phyloP scores from a whole-genome alignment of 345 rosid species.

The Kernera saxatilis region DNA sequence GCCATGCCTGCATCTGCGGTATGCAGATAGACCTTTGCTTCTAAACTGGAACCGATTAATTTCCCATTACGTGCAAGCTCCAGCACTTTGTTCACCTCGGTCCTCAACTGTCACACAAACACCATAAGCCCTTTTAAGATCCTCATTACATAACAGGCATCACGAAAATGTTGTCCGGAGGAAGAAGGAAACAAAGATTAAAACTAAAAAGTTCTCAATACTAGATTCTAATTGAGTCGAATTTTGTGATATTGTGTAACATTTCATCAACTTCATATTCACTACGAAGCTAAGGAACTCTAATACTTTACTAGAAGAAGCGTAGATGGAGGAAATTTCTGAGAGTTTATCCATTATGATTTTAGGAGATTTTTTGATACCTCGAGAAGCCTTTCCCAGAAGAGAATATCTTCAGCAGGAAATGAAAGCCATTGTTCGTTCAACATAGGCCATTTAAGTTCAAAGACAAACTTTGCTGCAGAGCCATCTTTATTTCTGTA shows the following conservation, averaged over 20 bases:
- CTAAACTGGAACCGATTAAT: conserved; percentile 89
- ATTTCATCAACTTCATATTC: not conserved
- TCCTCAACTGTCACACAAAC: conserved; percentile 62
- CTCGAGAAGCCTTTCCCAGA: conserved; percentile 85
- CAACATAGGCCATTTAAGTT: conserved; percentile 71
- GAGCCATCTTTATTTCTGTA: conserved; percentile 53
- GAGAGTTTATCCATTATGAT: not conserved
- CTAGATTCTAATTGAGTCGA: not conserved
- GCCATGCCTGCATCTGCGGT: conserved; percentile 53
- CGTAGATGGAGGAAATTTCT: not conserved
- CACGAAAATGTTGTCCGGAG: not conserved
- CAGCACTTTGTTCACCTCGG: conserved; percentile 89
- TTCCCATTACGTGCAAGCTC: conserved; percentile 81
- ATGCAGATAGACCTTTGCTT: conserved; percentile 74
- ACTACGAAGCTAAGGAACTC: conserved; percentile 4
- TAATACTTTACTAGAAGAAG: not conserved
- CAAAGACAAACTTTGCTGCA: conserved; percentile 65
- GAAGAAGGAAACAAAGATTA: not conserved
- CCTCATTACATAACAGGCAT: not conserved
- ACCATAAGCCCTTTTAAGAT: not conserved
- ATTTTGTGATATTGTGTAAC: not conserved
- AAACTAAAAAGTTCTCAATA: not conserved
- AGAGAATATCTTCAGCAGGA: conserved; percentile 55
- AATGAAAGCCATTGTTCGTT: conserved; percentile 63
- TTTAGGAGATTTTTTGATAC: conserved; percentile 27